Evolutionary conservation across 371 early-diverging fungal species (phyloP).

Genomic region (Cokeromyces recurvatus): DNA sequence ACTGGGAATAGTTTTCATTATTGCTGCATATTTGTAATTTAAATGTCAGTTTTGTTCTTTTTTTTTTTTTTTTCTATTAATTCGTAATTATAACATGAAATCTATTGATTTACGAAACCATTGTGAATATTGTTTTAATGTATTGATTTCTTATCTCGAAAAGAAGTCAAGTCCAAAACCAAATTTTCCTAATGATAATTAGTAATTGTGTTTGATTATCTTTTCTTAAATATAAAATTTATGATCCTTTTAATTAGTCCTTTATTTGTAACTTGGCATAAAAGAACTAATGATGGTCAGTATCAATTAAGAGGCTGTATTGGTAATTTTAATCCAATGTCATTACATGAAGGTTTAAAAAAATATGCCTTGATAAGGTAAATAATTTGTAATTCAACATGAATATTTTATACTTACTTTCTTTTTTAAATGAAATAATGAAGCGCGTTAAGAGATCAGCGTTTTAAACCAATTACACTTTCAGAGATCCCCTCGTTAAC

Average conservation of each 20-base stretch:
- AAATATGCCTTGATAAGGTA: slow-evolving; percentile 86
- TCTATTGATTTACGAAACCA: slow-evolving; percentile 38
- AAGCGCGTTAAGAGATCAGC: slow-evolving; percentile 76
- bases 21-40: neutral
- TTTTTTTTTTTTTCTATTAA: neutral
- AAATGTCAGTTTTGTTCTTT: neutral
- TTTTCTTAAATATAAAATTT: neutral
- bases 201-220: slow-evolving; percentile 35
- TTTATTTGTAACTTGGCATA: slow-evolving; percentile 86
- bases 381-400: too few species aligned
- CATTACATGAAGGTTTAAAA: slow-evolving; percentile 64
- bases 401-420: neutral
- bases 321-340: slow-evolving; percentile 81
- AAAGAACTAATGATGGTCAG: slow-evolving; percentile 26
- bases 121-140: slow-evolving; percentile 74
- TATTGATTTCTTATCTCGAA: slow-evolving; percentile 52
- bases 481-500: slow-evolving; percentile 61
- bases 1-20: slow-evolving; percentile 29
- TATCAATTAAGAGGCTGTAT: slow-evolving; percentile 85
- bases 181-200: slow-evolving; percentile 44
- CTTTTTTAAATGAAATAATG: neutral
- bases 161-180: slow-evolving; percentile 28
- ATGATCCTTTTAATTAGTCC: slow-evolving; percentile 43
- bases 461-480: slow-evolving; percentile 74
- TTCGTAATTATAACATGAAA: too few species aligned